These are phyloP conservation scores for Tylopilus rubrobrunneus DNA, from an alignment of 768 basidiomycete species.

Conservation along the genomic window DNA sequence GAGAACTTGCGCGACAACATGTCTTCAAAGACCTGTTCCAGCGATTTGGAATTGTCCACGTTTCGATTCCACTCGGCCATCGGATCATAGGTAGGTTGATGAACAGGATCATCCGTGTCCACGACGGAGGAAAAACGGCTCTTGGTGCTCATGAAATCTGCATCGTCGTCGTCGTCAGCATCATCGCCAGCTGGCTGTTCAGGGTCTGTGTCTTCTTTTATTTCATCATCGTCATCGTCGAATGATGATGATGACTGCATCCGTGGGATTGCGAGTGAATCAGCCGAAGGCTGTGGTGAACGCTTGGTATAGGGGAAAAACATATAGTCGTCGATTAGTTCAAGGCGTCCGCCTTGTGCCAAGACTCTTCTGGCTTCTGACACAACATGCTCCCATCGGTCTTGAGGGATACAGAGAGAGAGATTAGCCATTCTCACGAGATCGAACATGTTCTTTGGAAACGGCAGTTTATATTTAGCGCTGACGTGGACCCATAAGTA, in stretches of 20 bases:
- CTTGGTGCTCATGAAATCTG: conserved; percentile 31
- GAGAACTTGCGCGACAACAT: conserved; percentile 54
- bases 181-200: conserved; percentile 8
- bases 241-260: conserved; percentile 13
- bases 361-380: conserved; percentile 62
- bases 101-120: conserved; percentile 18
- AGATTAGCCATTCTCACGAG: conserved; percentile 72
- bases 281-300: conserved; percentile 15
- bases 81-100: conserved; percentile 20
- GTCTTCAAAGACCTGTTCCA: conserved; percentile 56
- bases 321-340: conserved; percentile 71
- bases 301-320: conserved; percentile 54
- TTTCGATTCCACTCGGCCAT: conserved; percentile 40
- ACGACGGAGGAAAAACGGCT: conserved; percentile 24
- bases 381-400: conserved; percentile 57
- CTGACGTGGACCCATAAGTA: conserved; percentile 32
- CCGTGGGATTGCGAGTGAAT: background rate
- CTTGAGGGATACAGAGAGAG: conserved; percentile 54
- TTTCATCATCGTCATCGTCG: conserved; percentile 22
- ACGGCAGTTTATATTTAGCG: conserved; percentile 56
- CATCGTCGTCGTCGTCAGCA: conserved; percentile 27
- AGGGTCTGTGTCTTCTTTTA: conserved; percentile 18
- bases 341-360: conserved; percentile 56
- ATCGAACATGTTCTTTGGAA: conserved; percentile 61
- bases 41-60: conserved; percentile 36